A percentile compares a stretch with the other conserved stretches of the same genome.
phyloP scores from a whole-genome alignment of 176 grass and related monocot genomes.

The Lolium multiflorum region DNA sequence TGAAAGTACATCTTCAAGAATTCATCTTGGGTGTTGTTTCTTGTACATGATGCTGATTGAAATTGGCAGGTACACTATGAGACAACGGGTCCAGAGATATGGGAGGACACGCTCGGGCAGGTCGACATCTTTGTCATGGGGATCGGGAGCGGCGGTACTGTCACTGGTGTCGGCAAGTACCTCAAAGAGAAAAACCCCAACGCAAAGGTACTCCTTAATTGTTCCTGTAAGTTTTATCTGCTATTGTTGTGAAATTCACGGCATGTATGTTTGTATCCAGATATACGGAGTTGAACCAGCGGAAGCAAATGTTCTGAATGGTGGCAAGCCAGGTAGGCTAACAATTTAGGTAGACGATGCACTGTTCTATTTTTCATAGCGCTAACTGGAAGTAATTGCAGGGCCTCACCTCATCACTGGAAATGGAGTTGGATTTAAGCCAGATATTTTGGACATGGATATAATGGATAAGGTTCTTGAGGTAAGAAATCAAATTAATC shows the following conservation, averaged over 20 bases:
- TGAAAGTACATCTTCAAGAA: no score
- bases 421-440: slow-evolving; percentile 96
- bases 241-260: slow-evolving; percentile 9
- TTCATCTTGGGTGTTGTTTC: no score
- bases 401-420: slow-evolving; percentile 91
- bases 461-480: slow-evolving; percentile 93
- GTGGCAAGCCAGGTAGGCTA: background rate
- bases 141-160: slow-evolving; percentile 58
- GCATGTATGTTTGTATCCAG: background rate
- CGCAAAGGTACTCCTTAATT: slow-evolving; percentile 23
- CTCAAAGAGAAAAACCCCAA: slow-evolving; percentile 60
- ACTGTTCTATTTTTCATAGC: no score
- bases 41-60: background rate
- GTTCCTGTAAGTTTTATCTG: no score
- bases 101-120: slow-evolving; percentile 76
- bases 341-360: background rate
- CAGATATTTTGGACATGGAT: slow-evolving; percentile 93
- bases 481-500: slow-evolving; percentile 37
- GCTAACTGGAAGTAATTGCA: slow-evolving; percentile 38
- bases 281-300: background rate
- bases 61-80: slow-evolving; percentile 68
- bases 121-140: slow-evolving; percentile 95
- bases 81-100: slow-evolving; percentile 89
- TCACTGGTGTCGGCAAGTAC: slow-evolving; percentile 30
- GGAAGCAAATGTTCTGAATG: background rate